Base-by-base conservation (phyloP, 2,329 filamentous ascomycete genomes). In the Tolypocladium inflatum region DNA sequence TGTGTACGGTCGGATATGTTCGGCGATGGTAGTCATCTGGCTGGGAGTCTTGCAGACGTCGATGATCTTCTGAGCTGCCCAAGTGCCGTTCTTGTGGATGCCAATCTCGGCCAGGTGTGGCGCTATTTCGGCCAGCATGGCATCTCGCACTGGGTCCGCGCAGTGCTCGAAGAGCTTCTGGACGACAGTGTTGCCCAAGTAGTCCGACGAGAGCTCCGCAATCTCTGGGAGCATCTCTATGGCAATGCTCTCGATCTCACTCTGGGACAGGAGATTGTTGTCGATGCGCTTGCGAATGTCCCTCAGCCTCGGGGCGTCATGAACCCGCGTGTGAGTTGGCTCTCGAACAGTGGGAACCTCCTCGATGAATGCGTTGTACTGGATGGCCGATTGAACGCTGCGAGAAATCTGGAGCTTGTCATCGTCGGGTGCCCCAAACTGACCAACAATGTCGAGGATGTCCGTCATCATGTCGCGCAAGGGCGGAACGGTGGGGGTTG, bases 21-120 rank as follows among this genome's bases (percentile, higher is more conserved):
- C 86, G 35, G 94, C 88, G 68, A 99, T 93, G 75, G 91, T 78
- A 53, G 79, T 76, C 86, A 94, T 93, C 74, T 97, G 92, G 45
- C 79, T 77, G 7, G 88, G 85, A 1, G 89, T 91, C 74, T 94
- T 91, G 71, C 91, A 93, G 8, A 96, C 91, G 67, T 97, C 93
- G 65, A 99, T 97, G 68, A 99, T 97, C 81, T 97, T 99, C 75
- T 99, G 94, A 1, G 94, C 94, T 57, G 94, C 94, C 94, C 94
- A 99, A 1, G 94, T 99, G 62, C 94, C 94, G 68, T 99, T 99
- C 83, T 99, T 99, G 81, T 99, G 94, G 9, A 97, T 87, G 66
- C 94, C 94, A 74, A 97, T 97, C 74, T 97, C 92, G 33, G 93
- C 91, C 70, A 97, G 83, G 70, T 97, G 92, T 59, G 93, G 92